Conservation (phyloP, 257 asterid genomes). For the Plectranthus barbatus region DNA sequence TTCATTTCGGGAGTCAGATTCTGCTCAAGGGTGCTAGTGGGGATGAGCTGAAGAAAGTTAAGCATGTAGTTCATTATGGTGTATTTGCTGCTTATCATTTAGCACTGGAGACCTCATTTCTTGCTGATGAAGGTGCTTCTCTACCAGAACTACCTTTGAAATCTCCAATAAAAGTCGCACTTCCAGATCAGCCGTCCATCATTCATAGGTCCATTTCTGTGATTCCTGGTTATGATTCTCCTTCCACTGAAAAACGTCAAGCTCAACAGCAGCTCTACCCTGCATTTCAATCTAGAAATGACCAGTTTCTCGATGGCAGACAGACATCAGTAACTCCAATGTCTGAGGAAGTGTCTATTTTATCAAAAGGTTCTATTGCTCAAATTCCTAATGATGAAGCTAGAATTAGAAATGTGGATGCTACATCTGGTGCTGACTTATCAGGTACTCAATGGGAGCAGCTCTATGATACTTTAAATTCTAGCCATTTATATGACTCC, state of each 20-base stretch:
- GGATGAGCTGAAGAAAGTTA: conserved; percentile 68
- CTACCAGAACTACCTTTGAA: conserved; percentile 55
- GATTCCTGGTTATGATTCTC: conserved; percentile 33
- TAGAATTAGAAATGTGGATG: conserved; percentile 12
- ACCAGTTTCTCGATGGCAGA: conserved; percentile 15
- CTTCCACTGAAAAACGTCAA: conserved; percentile 23
- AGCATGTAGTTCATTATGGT: conserved; percentile 56
- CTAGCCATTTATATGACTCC: conserved; percentile 8
- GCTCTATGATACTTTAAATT: conserved; percentile 21
- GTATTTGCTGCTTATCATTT: conserved; percentile 80
- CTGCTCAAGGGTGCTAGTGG: conserved; percentile 75
- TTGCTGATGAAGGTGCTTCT: conserved; percentile 83
- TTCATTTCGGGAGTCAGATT: conserved; percentile 38
- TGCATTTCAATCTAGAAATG: conserved; percentile 24
- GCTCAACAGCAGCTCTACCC: conserved; percentile 6
- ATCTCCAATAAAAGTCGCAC: conserved; percentile 56
- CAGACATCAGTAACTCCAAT: conserved; percentile 17
- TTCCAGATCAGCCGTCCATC: conserved; percentile 51
- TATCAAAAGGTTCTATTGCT: conserved; percentile 21
- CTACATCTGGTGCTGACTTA: conserved; percentile 11
- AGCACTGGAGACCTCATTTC: conserved; percentile 71
- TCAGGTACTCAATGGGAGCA: conserved; percentile 24
- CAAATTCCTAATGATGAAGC: conserved; percentile 21
- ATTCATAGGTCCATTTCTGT: conserved; percentile 54
- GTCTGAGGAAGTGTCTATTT: conserved; percentile 19